Percentiles rank a stretch among this genome's conserved stretches.
These are phyloP conservation scores for Tetrapyrgos nigripes DNA, from an alignment of 1,284 basidiomycete genomes.

Conservation along the genomic window DNA sequence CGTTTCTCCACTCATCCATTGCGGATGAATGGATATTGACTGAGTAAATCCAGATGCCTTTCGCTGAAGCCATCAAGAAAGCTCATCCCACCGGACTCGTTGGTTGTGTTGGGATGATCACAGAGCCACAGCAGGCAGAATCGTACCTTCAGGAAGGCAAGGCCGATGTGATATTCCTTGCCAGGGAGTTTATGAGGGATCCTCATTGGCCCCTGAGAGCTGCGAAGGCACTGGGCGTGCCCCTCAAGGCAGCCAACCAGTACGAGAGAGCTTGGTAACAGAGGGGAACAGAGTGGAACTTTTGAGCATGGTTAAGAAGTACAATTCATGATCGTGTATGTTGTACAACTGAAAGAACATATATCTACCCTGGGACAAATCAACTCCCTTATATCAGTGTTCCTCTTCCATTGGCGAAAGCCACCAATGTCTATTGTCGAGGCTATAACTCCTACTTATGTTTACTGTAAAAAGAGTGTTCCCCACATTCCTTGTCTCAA, in stretches of 20 bases:
- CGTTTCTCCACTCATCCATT: constrained; percentile 3
- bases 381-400: too few species aligned
- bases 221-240: constrained; percentile 61
- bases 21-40: background rate
- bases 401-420: too few species aligned
- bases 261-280: constrained; percentile 65
- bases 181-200: constrained; percentile 65
- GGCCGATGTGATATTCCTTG: constrained; percentile 74
- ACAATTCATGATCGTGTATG: too few species aligned
- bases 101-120: constrained; percentile 80
- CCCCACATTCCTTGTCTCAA: too few species aligned
- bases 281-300: too few species aligned
- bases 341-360: too few species aligned
- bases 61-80: constrained; percentile 74
- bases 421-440: too few species aligned
- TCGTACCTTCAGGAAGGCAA: constrained; percentile 68
- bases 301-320: too few species aligned
- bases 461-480: too few species aligned
- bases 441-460: too few species aligned
- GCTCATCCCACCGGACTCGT: constrained; percentile 61
- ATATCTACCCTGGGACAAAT: too few species aligned
- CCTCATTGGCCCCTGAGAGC: constrained; percentile 64
- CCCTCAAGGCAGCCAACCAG: constrained; percentile 69
- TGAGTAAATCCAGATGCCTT: constrained; percentile 71
- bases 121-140: constrained; percentile 68